A percentile compares a stretch with the other conserved stretches of the same genome.
phyloP scores from a whole-genome alignment of 2,329 filamentous ascomycete species.

The Torrubiella hemipterigena region DNA sequence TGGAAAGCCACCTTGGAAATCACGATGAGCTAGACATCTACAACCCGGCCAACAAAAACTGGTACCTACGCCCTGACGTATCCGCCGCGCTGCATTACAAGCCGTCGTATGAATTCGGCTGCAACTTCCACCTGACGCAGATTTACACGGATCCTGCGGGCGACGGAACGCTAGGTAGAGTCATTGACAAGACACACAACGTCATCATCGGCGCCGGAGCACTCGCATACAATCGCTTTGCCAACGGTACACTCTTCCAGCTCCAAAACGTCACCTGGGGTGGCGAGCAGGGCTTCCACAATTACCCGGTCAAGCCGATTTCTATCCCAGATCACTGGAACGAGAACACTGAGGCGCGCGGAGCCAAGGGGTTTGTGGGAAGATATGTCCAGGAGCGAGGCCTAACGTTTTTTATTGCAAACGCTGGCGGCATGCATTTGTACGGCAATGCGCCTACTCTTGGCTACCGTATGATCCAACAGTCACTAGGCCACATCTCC shows the following conservation, averaged over 20 bases:
- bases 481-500: background rate
- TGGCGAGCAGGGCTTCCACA: conserved; percentile 50
- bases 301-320: conserved; percentile 20
- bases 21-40: background rate
- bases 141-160: background rate
- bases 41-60: background rate
- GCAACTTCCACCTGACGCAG: background rate
- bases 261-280: conserved; percentile 66
- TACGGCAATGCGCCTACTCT: background rate
- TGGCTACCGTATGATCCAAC: background rate
- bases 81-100: too few relatives aligned
- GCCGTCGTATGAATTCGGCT: too few relatives aligned
- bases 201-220: background rate
- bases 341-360: conserved; percentile 16
- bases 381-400: background rate
- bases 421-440: background rate
- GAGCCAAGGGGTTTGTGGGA: background rate
- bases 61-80: background rate
- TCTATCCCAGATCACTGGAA: conserved; percentile 8
- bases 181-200: background rate
- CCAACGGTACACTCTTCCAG: conserved; percentile 49
- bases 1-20: background rate
- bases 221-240: conserved; percentile 42
- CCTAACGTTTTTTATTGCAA: background rate
- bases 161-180: background rate